phyloP scores from a whole-genome alignment of 495 filamentous ascomycete genomes.

The Hypoxylon fuscum region DNA sequence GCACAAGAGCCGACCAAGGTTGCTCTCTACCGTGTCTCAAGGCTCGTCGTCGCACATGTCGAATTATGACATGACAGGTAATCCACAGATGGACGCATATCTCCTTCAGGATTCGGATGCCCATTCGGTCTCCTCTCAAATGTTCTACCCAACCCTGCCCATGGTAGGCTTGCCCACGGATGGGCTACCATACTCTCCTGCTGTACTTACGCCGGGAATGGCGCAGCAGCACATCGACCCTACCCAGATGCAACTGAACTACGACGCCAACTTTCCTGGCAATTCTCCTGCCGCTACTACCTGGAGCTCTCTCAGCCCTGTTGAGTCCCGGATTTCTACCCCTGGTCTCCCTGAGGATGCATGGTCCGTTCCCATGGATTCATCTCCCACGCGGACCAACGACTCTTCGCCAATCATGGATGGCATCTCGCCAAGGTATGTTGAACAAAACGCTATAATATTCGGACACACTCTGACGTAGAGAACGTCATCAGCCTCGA shows the following conservation, averaged over 20 bases:
- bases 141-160: constrained; percentile 52
- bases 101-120: constrained; percentile 58
- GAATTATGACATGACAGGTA: constrained; percentile 61
- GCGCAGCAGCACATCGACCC: constrained; percentile 52
- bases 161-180: constrained; percentile 51
- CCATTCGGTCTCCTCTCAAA: constrained; percentile 53
- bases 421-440: constrained; percentile 62
- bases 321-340: constrained; percentile 58
- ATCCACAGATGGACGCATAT: constrained; percentile 57
- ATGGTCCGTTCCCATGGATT: constrained; percentile 54
- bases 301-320: constrained; percentile 60
- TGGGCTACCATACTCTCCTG: constrained; percentile 53
- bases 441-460: constrained; percentile 33
- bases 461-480: constrained; percentile 40
- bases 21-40: constrained; percentile 55
- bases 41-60: constrained; percentile 58
- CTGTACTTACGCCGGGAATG: constrained; percentile 48
- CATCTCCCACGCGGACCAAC: constrained; percentile 55
- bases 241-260: constrained; percentile 55
- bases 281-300: constrained; percentile 54
- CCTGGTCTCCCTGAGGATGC: constrained; percentile 56
- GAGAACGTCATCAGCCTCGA: constrained; percentile 44
- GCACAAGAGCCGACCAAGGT: constrained; percentile 55
- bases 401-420: constrained; percentile 56
- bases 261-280: constrained; percentile 52